phyloP scores from a whole-genome alignment of 2,329 filamentous ascomycete genomes.

The Fusarium pininemorale region DNA sequence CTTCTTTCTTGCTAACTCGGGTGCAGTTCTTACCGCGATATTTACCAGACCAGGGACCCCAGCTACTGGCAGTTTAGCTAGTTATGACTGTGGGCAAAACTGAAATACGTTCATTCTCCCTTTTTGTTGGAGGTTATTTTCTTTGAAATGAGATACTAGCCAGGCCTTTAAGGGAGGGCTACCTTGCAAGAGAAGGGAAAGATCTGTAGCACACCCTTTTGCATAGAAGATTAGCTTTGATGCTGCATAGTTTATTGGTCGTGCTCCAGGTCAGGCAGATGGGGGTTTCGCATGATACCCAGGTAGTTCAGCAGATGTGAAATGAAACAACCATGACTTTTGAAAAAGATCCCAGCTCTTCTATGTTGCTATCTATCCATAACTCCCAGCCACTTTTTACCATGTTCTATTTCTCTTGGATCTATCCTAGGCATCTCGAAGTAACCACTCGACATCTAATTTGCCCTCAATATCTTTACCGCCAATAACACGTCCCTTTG shows the following conservation, averaged over 20 bases:
- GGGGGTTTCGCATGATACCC: conserved; percentile 39
- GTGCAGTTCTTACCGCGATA: conserved; percentile 67
- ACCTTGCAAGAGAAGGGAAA: background rate
- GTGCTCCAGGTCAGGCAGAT: background rate
- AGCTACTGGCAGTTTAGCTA: conserved; percentile 62
- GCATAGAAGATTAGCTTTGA: conserved; percentile 19
- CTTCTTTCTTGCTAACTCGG: background rate
- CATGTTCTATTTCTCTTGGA: background rate
- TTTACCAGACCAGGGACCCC: conserved; percentile 64
- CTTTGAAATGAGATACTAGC: conserved; percentile 27
- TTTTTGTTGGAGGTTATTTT: conserved; percentile 32
- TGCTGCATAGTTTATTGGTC: conserved; percentile 18
- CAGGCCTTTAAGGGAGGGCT: conserved; percentile 22
- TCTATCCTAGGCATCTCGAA: conserved; percentile 39
- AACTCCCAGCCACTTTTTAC: conserved; percentile 33
- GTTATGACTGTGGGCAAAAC: background rate
- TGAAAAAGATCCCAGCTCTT: conserved; percentile 12
- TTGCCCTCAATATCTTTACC: conserved; percentile 42
- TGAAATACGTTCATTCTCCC: conserved; percentile 39
- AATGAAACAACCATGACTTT: conserved; percentile 28
- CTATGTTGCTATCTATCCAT: conserved; percentile 34
- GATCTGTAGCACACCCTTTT: conserved; percentile 6
- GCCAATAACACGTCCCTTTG: conserved; percentile 47
- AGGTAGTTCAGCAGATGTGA: conserved; percentile 28
- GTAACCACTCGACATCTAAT: conserved; percentile 53